phyloP scores from a whole-genome alignment of 1,139 yeast species.

The Suhomyces bolitotheri region DNA sequence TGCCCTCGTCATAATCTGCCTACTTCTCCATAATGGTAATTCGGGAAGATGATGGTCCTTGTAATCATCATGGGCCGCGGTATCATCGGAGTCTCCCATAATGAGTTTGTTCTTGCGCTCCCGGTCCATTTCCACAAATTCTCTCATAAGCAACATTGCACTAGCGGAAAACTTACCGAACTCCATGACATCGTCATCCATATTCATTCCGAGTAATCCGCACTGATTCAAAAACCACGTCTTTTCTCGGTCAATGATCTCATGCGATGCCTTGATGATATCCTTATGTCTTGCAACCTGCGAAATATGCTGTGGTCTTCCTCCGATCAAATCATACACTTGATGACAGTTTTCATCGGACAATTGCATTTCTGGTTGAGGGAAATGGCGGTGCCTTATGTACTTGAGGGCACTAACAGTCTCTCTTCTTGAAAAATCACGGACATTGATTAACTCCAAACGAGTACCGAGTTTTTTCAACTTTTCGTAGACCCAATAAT shows the following conservation, averaged over 20 bases:
- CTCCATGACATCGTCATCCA: slow-evolving; percentile 92
- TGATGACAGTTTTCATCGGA: slow-evolving; percentile 45
- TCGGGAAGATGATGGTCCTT: slow-evolving; percentile 63
- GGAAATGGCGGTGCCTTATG: slow-evolving; percentile 50
- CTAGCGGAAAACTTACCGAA: slow-evolving; percentile 75
- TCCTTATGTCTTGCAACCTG: slow-evolving; percentile 70
- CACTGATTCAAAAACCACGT: slow-evolving; percentile 87
- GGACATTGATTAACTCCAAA: slow-evolving; percentile 68
- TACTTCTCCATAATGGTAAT: slow-evolving; percentile 78
- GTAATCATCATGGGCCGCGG: slow-evolving; percentile 13
- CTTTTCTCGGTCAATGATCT: slow-evolving; percentile 73
- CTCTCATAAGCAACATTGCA: slow-evolving; percentile 75
- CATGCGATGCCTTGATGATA: slow-evolving; percentile 64
- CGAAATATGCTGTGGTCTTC: slow-evolving; percentile 79
- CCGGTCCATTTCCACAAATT: slow-evolving; percentile 69
- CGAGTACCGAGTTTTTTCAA: slow-evolving; percentile 72
- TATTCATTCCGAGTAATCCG: slow-evolving; percentile 69
- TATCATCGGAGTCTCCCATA: slow-evolving; percentile 15
- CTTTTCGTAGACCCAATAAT: slow-evolving; percentile 84
- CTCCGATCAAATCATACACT: slow-evolving; percentile 74
- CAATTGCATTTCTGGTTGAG: slow-evolving; percentile 28
- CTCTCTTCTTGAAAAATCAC: slow-evolving; percentile 61
- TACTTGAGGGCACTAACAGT: slow-evolving; percentile 57
- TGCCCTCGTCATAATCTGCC: slow-evolving; percentile 83
- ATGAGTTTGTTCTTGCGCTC: slow-evolving; percentile 33